Conservation (phyloP, 192 early-diverging fungal genomes). For the Entomortierella beljakovae region DNA sequence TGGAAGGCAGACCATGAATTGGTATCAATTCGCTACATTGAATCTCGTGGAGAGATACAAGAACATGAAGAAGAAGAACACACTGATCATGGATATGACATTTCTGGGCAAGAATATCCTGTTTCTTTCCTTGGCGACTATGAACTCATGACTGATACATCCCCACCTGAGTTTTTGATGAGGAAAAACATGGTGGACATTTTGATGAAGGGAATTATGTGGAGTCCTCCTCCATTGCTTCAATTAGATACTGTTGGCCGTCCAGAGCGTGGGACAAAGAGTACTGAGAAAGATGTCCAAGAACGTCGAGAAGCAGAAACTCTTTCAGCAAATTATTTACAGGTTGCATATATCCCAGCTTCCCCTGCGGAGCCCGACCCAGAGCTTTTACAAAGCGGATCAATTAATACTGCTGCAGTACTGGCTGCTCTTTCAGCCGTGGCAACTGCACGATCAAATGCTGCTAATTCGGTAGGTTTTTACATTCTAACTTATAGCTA, state of each 20-base stretch:
- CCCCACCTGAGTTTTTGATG: conserved; percentile 10
- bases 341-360: conserved; percentile 21
- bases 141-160: not conserved
- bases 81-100: not conserved
- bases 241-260: not conserved
- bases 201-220: conserved; percentile 7
- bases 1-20: conserved; percentile 8
- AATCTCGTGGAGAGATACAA: not conserved
- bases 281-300: conserved; percentile 22
- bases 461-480: not conserved
- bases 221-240: conserved; percentile 15
- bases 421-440: conserved; percentile 10
- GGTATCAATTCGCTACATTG: not conserved
- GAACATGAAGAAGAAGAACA: not conserved
- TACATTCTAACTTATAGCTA: not conserved
- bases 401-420: conserved; percentile 5
- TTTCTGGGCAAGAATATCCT: not conserved
- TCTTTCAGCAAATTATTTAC: conserved; percentile 25
- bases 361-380: conserved; percentile 43
- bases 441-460: not conserved
- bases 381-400: not conserved
- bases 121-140: not conserved
- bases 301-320: conserved; percentile 33
- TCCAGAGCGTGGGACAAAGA: conserved; percentile 10
- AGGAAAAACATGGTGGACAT: not conserved